phyloP scores from a whole-genome alignment of 2,329 filamentous ascomycete species.

The Calonectria multiphialidica region DNA sequence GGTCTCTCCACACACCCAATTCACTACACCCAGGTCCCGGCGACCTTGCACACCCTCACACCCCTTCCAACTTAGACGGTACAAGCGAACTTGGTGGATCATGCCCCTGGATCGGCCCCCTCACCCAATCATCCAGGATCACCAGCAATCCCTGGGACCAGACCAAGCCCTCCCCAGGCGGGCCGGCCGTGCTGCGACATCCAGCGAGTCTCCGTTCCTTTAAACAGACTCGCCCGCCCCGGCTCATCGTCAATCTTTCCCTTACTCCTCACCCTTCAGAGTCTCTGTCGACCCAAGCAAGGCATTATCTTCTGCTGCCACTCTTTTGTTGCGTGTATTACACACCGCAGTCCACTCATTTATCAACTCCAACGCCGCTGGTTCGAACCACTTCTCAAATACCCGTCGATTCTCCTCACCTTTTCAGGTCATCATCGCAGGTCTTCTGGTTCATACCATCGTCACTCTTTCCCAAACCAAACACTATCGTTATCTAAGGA shows the following conservation, averaged over 20 bases:
- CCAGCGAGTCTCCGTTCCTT: constrained; percentile 37
- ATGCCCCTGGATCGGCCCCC: constrained; percentile 22
- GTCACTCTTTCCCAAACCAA: constrained; percentile 41
- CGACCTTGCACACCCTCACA: constrained; percentile 9
- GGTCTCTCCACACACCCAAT: constrained; percentile 22
- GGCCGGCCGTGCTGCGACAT: constrained; percentile 19
- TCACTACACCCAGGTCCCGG: constrained; percentile 7
- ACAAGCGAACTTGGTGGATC: constrained; percentile 16
- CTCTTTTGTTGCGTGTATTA: constrained; percentile 47
- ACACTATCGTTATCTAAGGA: constrained; percentile 13
- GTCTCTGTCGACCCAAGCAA: constrained; percentile 43
- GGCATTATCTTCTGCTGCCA: constrained; percentile 37
- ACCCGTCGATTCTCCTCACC: constrained; percentile 35
- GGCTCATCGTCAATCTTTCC: constrained; percentile 34
- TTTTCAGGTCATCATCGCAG: constrained; percentile 20
- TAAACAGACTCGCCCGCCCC: constrained; percentile 44
- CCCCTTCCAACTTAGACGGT: constrained; percentile 21
- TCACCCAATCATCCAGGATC: constrained; percentile 27
- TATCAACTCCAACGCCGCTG: constrained; percentile 37
- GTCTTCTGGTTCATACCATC: constrained; percentile 36
- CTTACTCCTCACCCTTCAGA: constrained; percentile 41
- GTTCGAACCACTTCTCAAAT: constrained; percentile 44
- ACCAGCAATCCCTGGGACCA: constrained; percentile 6
- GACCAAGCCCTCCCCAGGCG: constrained; percentile 11
- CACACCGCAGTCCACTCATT: constrained; percentile 50